These are phyloP conservation scores for Clohesyomyces aquaticus DNA, from an alignment of 495 filamentous ascomycete species.

Conservation along the genomic window DNA sequence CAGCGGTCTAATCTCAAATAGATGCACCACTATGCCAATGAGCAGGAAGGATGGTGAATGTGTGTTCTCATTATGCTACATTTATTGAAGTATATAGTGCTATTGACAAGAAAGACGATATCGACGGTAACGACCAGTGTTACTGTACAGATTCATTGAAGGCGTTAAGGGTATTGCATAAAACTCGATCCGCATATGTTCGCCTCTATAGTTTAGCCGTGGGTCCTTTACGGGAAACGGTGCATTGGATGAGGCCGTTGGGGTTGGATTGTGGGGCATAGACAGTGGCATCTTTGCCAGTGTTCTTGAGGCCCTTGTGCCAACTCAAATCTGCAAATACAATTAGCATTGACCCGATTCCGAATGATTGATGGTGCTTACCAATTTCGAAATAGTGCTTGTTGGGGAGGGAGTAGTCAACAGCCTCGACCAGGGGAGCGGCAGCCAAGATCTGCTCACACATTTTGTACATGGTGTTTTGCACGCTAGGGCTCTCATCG, in stretches of 20 bases:
- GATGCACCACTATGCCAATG: background rate
- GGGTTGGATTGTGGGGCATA: slow-evolving; percentile 91
- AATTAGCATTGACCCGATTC: slow-evolving; percentile 39
- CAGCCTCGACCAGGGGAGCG: slow-evolving; percentile 69
- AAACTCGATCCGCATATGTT: slow-evolving; percentile 1
- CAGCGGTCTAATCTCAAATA: too few relatives aligned
- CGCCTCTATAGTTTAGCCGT: slow-evolving; percentile 47
- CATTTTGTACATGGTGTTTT: slow-evolving; percentile 99
- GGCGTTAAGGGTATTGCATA: slow-evolving; percentile 5
- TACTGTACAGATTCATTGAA: slow-evolving; percentile 22
- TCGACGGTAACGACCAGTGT: background rate
- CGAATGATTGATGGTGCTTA: slow-evolving; percentile 53
- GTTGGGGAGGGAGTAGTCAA: slow-evolving; percentile 87
- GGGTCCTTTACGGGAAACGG: slow-evolving; percentile 66
- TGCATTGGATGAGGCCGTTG: slow-evolving; percentile 96
- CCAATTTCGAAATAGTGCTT: slow-evolving; percentile 99
- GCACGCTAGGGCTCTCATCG: slow-evolving; percentile 88
- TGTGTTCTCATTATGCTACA: background rate
- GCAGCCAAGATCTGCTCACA: slow-evolving; percentile 79
- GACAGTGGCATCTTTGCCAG: slow-evolving; percentile 93
- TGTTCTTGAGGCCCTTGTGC: slow-evolving; percentile 97
- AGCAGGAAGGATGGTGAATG: background rate
- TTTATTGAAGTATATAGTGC: background rate
- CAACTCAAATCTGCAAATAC: slow-evolving; percentile 75
- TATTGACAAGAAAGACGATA: slow-evolving; percentile 17